Percentiles rank a stretch among this genome's conserved stretches.
Conservation (phyloP, 2,329 filamentous ascomycete genomes). For the Pseudocercospora fijiensis region DNA sequence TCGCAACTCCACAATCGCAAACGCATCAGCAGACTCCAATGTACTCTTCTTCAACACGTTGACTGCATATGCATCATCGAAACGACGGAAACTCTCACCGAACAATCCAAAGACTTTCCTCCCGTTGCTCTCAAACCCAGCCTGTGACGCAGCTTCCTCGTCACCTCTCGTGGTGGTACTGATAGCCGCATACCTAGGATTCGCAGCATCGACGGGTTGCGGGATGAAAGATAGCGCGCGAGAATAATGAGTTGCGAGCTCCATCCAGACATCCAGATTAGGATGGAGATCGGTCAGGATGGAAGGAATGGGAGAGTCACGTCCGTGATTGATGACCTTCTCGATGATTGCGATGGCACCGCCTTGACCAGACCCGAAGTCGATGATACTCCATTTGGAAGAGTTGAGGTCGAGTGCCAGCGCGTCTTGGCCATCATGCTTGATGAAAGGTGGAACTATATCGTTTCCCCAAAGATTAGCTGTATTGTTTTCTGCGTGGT, state of each 20-base stretch:
- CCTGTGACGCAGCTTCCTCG: constrained; percentile 20
- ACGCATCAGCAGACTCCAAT: constrained; percentile 63
- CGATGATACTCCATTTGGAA: constrained; percentile 63
- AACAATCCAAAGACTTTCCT: constrained; percentile 64
- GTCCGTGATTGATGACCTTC: constrained; percentile 33
- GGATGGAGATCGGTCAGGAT: constrained; percentile 44
- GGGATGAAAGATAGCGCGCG: constrained; percentile 60
- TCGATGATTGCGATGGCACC: constrained; percentile 50
- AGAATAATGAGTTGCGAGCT: constrained; percentile 33
- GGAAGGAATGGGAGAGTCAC: constrained; percentile 39
- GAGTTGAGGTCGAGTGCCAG: constrained; percentile 55
- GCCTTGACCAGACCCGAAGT: constrained; percentile 74
- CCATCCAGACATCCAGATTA: constrained; percentile 39
- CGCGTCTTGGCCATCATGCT: constrained; percentile 63
- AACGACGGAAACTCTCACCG: constrained; percentile 75
- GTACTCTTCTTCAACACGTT: constrained; percentile 63
- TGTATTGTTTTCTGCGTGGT: neutral
- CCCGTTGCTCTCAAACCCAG: constrained; percentile 20
- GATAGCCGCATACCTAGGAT: constrained; percentile 48
- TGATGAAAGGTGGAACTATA: constrained; percentile 67
- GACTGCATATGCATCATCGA: constrained; percentile 62
- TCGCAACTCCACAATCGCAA: constrained; percentile 74
- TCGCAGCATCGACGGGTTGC: constrained; percentile 63
- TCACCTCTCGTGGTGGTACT: constrained; percentile 46
- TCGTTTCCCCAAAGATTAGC: neutral